Evolutionary conservation across 495 filamentous ascomycete species (phyloP), one percentile per base, ranked within the genome.

Genomic region (Daldinia childiae): DNA sequence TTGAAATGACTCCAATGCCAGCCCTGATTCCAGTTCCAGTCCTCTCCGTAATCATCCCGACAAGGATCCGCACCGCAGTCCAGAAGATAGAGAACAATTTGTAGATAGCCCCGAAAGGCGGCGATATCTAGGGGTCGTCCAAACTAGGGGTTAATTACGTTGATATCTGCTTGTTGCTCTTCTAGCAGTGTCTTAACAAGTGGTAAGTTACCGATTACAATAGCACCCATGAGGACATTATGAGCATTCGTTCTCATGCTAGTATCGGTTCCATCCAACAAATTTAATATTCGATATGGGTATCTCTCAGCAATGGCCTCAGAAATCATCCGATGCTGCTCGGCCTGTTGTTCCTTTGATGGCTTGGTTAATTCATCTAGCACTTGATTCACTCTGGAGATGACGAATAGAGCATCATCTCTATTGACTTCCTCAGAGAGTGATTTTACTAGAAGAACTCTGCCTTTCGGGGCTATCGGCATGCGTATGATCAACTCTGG

Each of bases 31-130:
- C n/a, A n/a, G n/a, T 17, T 12, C 41, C 27, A 50, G 30, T 21
- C 29, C 7, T 34, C 7, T n/a, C 34, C 19, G 11, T 30, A 11
- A n/a, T 30, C 12, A 5, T 24, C 14, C 14, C 21, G 19, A 2
- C 12, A 17, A 17, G 55, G 32, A 51, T 58, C 21, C 0, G 63
- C 63, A 17, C 63, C 50, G 27, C 27, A 32, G 26, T 26, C 29
- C 0, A 66, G 12, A 7, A 66, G 63, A 27, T 66, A 38, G n/a
- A 2, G 63, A 17, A 66, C 63, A 24, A 66, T 60, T n/a, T 59
- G 15, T 8, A 51, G 11, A 36, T 57, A 52, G 24, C 63, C 63
- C 51, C 63, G 50, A 9, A 39, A n/a, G 14, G 54, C 52, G 39
- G 63, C 63, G 5, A 66, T 32, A 5, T 17, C 32, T 11, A 66